A percentile compares a stretch with the other conserved stretches of the same genome.
These are phyloP conservation scores for Microcyclosporella mali DNA, from an alignment of 2,329 filamentous ascomycete species.

Conservation along the genomic window DNA sequence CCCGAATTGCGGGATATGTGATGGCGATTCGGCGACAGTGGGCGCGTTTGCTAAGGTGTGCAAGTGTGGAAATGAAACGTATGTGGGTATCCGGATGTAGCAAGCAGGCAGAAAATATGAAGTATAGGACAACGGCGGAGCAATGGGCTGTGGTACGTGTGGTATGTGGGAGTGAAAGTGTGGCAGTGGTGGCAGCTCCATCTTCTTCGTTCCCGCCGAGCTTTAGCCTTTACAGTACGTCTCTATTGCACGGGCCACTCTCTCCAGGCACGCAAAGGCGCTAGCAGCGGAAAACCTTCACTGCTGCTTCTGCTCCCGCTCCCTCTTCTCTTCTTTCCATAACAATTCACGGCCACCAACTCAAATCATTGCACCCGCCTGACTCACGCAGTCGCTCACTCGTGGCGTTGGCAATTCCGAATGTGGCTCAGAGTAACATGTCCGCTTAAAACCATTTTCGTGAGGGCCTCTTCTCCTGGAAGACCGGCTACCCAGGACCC, in stretches of 20 bases:
- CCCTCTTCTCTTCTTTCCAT: slow-evolving; percentile 32
- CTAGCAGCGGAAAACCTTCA: too few species aligned
- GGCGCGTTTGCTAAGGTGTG: neutral
- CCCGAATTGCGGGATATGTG: slow-evolving; percentile 5
- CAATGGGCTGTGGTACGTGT: neutral
- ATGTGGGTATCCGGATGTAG: neutral
- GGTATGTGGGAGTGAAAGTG: neutral
- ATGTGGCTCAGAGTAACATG: slow-evolving; percentile 62
- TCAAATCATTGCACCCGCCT: slow-evolving; percentile 66
- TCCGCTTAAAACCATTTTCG: slow-evolving; percentile 80
- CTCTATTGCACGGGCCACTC: slow-evolving; percentile 1
- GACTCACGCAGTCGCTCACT: slow-evolving; percentile 29
- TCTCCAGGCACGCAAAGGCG: neutral
- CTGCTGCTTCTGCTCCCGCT: too few species aligned
- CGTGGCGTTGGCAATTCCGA: slow-evolving; percentile 60
- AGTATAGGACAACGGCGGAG: neutral
- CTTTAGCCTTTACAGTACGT: neutral
- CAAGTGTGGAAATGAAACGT: neutral
- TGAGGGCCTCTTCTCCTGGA: slow-evolving; percentile 55
- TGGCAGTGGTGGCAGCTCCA: neutral
- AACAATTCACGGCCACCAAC: slow-evolving; percentile 59
- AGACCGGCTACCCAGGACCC: slow-evolving; percentile 54
- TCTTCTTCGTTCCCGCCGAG: neutral
- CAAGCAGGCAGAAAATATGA: neutral
- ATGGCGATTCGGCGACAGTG: neutral